A percentile compares a stretch with the other conserved stretches of the same genome.
These are phyloP conservation scores for Alnus rubra DNA, from an alignment of 306 rosid species.

Conservation along the genomic window DNA sequence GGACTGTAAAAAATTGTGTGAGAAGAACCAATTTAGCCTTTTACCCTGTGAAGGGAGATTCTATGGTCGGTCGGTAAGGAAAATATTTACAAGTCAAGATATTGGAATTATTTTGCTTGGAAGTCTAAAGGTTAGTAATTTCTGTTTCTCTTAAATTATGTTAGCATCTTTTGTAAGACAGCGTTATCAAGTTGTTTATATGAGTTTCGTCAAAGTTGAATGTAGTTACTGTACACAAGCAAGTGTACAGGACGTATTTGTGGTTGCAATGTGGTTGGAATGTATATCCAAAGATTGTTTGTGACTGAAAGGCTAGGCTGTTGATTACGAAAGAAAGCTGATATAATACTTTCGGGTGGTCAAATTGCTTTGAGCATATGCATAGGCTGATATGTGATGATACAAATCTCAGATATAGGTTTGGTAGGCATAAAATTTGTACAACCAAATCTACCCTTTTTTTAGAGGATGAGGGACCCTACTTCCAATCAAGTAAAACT, in stretches of 20 bases:
- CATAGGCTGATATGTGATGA: too few species aligned
- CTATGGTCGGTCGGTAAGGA: constrained; percentile 46
- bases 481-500: too few species aligned
- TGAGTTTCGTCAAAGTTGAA: constrained; percentile 13
- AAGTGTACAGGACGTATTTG: neutral
- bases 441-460: too few species aligned
- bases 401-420: too few species aligned
- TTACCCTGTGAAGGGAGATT: constrained; percentile 47
- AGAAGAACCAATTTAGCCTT: constrained; percentile 37
- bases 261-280: too few species aligned
- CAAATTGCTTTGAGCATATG: too few species aligned
- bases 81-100: constrained; percentile 60
- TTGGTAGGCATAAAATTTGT: too few species aligned
- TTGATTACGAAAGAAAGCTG: too few species aligned
- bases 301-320: too few species aligned
- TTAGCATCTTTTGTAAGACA: constrained; percentile 20
- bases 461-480: too few species aligned
- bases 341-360: too few species aligned
- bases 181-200: constrained; percentile 13
- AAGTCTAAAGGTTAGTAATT: constrained; percentile 59
- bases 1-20: constrained; percentile 29
- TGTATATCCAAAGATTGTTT: too few species aligned
- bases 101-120: constrained; percentile 71
- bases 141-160: constrained; percentile 23
- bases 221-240: constrained; percentile 4